Percentiles rank a stretch among this genome's conserved stretches.
These are phyloP conservation scores for Fraxinus baroniana DNA, from an alignment of 305 asterid genomes.

Conservation along the genomic window DNA sequence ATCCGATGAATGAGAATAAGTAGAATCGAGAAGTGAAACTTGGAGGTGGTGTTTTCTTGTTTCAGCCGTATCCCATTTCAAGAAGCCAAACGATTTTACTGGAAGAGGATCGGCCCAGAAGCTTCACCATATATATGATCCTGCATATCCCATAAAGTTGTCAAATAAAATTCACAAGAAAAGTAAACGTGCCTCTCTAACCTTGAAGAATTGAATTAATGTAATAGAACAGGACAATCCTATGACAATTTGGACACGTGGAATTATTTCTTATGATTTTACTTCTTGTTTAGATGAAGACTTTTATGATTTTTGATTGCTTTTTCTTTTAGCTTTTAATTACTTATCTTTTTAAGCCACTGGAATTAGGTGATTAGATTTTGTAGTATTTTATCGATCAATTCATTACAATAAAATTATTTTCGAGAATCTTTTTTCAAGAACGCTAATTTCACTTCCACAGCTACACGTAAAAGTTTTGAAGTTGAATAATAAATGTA, in stretches of 20 bases:
- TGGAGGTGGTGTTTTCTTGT: slow-evolving; percentile 20
- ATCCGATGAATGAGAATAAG: slow-evolving; percentile 19
- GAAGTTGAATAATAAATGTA: not conserved
- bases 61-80: slow-evolving; percentile 30
- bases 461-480: not conserved
- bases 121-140: slow-evolving; percentile 36
- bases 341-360: not conserved
- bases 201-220: not conserved
- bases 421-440: not conserved
- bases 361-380: not conserved
- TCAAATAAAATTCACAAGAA: not conserved
- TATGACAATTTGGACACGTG: not conserved
- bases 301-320: not conserved
- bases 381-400: not conserved
- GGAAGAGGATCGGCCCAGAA: slow-evolving; percentile 39
- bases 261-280: not conserved
- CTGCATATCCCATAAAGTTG: slow-evolving; percentile 29
- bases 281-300: not conserved
- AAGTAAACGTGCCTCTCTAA: not conserved
- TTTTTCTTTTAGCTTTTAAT: not conserved
- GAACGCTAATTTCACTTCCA: not conserved
- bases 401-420: not conserved
- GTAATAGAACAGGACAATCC: not conserved
- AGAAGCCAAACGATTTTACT: slow-evolving; percentile 23
- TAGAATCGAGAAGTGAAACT: slow-evolving; percentile 9